Base-by-base conservation (phyloP, 2,329 filamentous ascomycete genomes). In the Cordyceps javanica region DNA sequence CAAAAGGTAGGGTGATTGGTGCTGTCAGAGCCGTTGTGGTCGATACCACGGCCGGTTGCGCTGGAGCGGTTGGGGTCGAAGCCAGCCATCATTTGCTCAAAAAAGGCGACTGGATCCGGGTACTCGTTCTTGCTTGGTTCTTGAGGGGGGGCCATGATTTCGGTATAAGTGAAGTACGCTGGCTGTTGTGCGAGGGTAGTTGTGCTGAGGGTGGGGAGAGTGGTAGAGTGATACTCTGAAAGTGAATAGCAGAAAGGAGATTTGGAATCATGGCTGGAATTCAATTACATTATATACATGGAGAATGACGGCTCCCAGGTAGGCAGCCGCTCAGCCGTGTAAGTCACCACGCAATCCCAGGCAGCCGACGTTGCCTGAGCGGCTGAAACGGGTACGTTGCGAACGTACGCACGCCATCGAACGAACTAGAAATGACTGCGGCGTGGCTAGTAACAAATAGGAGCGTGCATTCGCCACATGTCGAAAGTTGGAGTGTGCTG, bases 1-100 rank as follows among this genome's bases (percentile, higher is more conserved):
- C 66, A 65, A 55, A 68, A 67, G 54, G 53, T 61, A 57, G 61
- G 62, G 30, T 65, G 57, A 34, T 63, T 64, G 36, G 64, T 14
- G 52, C 34, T 25, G 38, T 54, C 26, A 16, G 30, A 1, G 30
- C 52, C 53, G 53, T 13, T 39, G 41, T 56, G 28, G 42, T 76
- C 75, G 56, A 75, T 70, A 48, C 74, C 73, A 19, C 66, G 66
- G 42, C 74, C 72, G 36, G 68, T 62, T 42, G 58, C 57, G 32
- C 32, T 25, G 6, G 44, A n/a, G 39, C 65, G 63, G 42, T 63
- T 66, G 23, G 69, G 68, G 59, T 71, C 68, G 32, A 72, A 61
- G 23, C 67, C 65, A 59, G 69, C 69, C 61, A 74, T 49, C 57
- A 73, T 75, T 56, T 75, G 68, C 19, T 26, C 16, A 5, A 58